Base-by-base conservation (phyloP, 768 basidiomycete genomes). In the Cyclocybe aegerita region DNA sequence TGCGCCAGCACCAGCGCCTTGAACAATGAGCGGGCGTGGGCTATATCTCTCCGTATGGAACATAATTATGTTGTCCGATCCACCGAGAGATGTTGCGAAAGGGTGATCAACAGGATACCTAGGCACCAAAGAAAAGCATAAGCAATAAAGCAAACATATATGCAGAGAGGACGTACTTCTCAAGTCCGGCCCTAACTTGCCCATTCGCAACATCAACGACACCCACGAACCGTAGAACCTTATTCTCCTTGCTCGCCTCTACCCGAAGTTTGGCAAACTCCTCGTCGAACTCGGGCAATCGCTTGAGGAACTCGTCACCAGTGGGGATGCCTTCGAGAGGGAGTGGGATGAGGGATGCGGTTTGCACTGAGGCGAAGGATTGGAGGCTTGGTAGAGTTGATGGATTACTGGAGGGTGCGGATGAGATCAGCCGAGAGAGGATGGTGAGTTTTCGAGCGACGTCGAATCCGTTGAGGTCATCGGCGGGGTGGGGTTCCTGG, bases 361-460 rank as follows among this genome's bases (percentile, higher is more conserved):
- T 98, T 29, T 80, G 70, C 23, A 99, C 91, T 34, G 88, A 88
- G 9, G 75, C 70, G 71, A 88, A 96, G 4, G 93, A 93, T n/a
- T 86, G 79, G 6, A 97, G 80, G 5, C 73, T 57, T 4, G 79
- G 74, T 0, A 80, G 70, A 1, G 76, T 66, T 0, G 69, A 65
- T 7, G 70, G 53, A 5, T 62, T 51, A 14, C 60, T 53, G 32
- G 72, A 66, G 17, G 68, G 66, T 5, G 71, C 64, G 14, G 71
- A 63, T 4, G 82, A 76, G 53, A 93, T 80, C 61, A 85, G 81
- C 45, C 97, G 87, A 0, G 93, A 86, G 49, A 99, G 80, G 70
- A 99, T 99, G 46, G 93, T 93, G 42, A 99, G 82, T 69, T 99
- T 99, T 39, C 97, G 86, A 2, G 95, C 95, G 41, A 99, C 97